phyloP scores from a whole-genome alignment of 768 basidiomycete genomes.

The Suillus plorans region DNA sequence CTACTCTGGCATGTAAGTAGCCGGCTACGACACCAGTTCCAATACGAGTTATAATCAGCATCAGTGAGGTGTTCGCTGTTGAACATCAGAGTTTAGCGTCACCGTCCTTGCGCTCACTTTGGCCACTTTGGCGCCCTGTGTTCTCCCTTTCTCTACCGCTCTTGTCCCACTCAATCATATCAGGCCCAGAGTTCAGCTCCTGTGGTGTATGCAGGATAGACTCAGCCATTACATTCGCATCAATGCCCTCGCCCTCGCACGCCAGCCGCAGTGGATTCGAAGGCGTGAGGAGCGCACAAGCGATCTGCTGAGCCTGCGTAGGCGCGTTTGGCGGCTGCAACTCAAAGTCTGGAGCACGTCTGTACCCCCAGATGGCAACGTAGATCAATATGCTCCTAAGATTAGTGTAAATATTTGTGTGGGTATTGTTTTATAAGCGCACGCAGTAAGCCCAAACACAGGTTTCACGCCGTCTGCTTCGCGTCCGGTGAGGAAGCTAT shows the following conservation, averaged over 20 bases:
- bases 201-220: constrained; percentile 14
- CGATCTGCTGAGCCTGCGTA: constrained; percentile 41
- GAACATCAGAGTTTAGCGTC: constrained; percentile 23
- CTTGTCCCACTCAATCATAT: constrained; percentile 19
- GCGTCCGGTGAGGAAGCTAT: constrained; percentile 83
- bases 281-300: constrained; percentile 36
- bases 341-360: constrained; percentile 43
- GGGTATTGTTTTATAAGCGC: neutral
- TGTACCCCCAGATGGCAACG: constrained; percentile 50
- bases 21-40: neutral
- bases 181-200: constrained; percentile 9
- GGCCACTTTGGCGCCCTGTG: neutral
- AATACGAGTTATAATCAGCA: neutral
- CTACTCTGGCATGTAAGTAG: neutral
- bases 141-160: constrained; percentile 12
- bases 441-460: constrained; percentile 89
- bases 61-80: neutral
- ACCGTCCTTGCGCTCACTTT: constrained; percentile 3
- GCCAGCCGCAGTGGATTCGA: constrained; percentile 24
- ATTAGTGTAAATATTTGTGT: neutral
- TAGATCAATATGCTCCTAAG: constrained; percentile 51
- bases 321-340: constrained; percentile 44
- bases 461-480: constrained; percentile 86
- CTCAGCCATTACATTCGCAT: constrained; percentile 17
- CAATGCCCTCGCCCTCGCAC: constrained; percentile 26